These are phyloP conservation scores for Diaporthe destruens DNA, from an alignment of 2,329 filamentous ascomycete species.

Conservation along the genomic window DNA sequence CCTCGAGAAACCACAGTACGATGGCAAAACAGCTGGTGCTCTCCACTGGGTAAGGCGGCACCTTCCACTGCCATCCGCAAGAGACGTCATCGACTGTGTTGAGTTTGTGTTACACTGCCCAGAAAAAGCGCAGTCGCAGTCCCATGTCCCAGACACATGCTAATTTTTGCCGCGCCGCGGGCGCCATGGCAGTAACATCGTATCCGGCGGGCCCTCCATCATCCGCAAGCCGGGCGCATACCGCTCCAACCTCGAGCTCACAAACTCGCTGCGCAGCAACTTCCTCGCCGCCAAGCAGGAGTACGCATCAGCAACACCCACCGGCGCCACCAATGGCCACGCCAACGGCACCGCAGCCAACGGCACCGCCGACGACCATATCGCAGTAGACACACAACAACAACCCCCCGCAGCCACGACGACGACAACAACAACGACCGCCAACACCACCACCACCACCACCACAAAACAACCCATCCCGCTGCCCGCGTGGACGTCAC, in stretches of 20 bases:
- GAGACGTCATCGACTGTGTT: neutral
- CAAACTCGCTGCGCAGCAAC: constrained; percentile 87
- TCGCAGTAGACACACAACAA: neutral
- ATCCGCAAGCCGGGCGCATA: constrained; percentile 82
- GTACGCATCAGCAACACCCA: constrained; percentile 53
- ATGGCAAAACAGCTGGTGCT: constrained; percentile 41
- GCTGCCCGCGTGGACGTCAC: constrained; percentile 75
- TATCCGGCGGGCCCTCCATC: constrained; percentile 85
- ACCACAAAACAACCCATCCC: constrained; percentile 48
- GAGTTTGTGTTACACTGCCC: constrained; percentile 8
- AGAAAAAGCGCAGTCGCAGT: neutral
- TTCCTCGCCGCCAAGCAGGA: constrained; percentile 80
- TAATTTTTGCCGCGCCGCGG: constrained; percentile 23
- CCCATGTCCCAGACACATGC: constrained; percentile 8
- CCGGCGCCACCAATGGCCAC: constrained; percentile 43
- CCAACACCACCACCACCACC: constrained; percentile 12
- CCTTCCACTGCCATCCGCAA: neutral
- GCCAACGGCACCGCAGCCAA: constrained; percentile 43
- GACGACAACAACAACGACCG: too few relatives aligned
- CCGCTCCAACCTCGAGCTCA: constrained; percentile 93
- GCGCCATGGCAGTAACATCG: constrained; percentile 74
- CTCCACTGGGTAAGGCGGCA: constrained; percentile 38
- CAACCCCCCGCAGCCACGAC: too few relatives aligned
- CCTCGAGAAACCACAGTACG: constrained; percentile 29
- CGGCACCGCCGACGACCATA: constrained; percentile 42